Conservation (phyloP, 2,329 filamentous ascomycete species). For the Exophiala alcalophila region DNA sequence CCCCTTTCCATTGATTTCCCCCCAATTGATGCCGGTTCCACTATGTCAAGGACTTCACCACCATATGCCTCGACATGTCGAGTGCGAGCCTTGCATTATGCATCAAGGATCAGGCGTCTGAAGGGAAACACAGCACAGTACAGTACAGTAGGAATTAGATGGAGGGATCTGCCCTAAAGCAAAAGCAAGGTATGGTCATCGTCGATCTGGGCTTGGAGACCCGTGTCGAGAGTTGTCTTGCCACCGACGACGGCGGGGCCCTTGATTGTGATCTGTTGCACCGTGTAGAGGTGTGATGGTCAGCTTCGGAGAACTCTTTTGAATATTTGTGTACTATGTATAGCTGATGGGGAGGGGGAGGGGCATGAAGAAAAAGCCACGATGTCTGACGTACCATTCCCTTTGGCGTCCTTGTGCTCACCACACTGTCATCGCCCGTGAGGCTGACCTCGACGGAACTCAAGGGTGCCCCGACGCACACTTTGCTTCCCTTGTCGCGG, state of each 20-base stretch:
- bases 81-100: too few relatives aligned
- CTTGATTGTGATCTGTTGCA: slow-evolving; percentile 20
- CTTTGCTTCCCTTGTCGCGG: slow-evolving; percentile 50
- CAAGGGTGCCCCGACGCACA: slow-evolving; percentile 72
- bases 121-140: too few relatives aligned
- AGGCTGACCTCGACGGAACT: slow-evolving; percentile 77
- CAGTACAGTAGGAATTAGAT: too few relatives aligned
- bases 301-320: not conserved
- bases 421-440: slow-evolving; percentile 35
- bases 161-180: not conserved
- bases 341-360: not conserved
- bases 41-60: too few relatives aligned
- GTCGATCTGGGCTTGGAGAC: slow-evolving; percentile 17
- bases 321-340: not conserved
- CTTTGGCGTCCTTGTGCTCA: slow-evolving; percentile 42
- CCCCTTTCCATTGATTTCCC: too few relatives aligned
- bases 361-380: not conserved
- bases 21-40: too few relatives aligned
- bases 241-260: slow-evolving; percentile 27
- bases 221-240: slow-evolving; percentile 21
- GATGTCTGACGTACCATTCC: slow-evolving; percentile 57
- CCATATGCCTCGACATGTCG: too few relatives aligned
- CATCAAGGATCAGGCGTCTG: too few relatives aligned
- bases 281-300: not conserved
- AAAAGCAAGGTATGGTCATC: slow-evolving; percentile 25